Base-by-base conservation (phyloP, 495 filamentous ascomycete genomes). In the Bacidia gigantensis region DNA sequence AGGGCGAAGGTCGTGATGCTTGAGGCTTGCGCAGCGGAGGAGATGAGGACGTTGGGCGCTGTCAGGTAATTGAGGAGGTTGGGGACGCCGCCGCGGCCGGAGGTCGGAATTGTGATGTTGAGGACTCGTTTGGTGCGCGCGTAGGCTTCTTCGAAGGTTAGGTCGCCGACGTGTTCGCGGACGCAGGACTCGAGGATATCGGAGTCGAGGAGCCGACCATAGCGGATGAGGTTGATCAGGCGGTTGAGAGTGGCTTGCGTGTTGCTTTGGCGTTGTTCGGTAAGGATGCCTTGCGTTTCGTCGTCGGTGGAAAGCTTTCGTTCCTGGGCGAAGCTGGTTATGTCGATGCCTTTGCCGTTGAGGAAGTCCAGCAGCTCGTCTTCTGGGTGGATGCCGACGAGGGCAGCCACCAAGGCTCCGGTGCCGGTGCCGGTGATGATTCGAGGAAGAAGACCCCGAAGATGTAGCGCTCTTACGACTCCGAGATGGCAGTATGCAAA, bases 111-210 rank as follows among this genome's bases (percentile, higher is more conserved):
- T 0, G 88, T 95, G 62, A 97, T 95, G 62, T 95, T 95, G 54
- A 97, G 72, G 21, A 95, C 82, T 26, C 87, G 73, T 61, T 89
- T 92, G 11, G 88, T 95, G 45, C 79, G 75, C 29, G 81, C 74
- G 62, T 90, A 95, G 1, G 90, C 90, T 65, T 96, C 90, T 68
- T 95, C 87, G 58, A 97, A 97, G 0, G 89, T 97, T 20, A 95
- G 62, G 58, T 94, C 85, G 7, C 87, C 89, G 2, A 95, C 79
- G 59, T 95, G 94, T 11, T 80, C 78, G 24, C 83, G 74, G 1
- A 95, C 85, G 60, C 87, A 92, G 49, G 90, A 80, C 61, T 94
- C 89, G 42, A 97, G 66, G 20, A 93, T 78, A 46, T 76, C 78
- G 2, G 83, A 78, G 65, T 96, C 87, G 39, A 95, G 72, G 57